Evolutionary conservation across 768 basidiomycete species (phyloP), one percentile per base, ranked within the genome.

Genomic region (Leccinum boreale): DNA sequence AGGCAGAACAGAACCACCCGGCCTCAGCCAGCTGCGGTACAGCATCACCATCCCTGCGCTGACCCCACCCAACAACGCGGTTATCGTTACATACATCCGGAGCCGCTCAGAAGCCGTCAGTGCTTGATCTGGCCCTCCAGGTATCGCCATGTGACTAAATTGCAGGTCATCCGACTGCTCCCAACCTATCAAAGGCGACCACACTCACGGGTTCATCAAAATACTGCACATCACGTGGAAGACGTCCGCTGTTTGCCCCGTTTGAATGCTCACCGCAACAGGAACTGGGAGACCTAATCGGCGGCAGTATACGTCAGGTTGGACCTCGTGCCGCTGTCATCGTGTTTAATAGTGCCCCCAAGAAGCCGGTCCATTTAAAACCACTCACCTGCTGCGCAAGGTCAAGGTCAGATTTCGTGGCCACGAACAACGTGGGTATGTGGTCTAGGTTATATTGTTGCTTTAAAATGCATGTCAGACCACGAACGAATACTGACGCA

Each of bases 331-430:
- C 70, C 96, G 80, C 90, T 24, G 68, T 19, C 57, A 58, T 57
- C 60, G 19, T 57, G 52, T 57, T 44, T 49, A 58, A 28, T 26
- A 52, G 61, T n/a, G 33, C 11, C 29, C 14, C 29, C 50, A 33
- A 44, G 19, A 54, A 26, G 46, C 19, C 45, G 10, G 21, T 36
- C 55, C 58, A 48, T 48, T 48, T 29, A 39, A 55, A 17, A 49
- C 24, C 26, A 56, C 79, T 60, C 57, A 89, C 92, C 83, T 97
- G 96, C 64, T 95, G 84, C 11, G 96, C 96, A 51, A 99, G 85
- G 73, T 99, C 96, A 26, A 97, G 83, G 72, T 99, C 96, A 6
- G 94, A 95, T 75, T 99, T 99, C 39, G 96, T 98, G n/a, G 96
- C 96, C 24, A 99, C 94, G 71, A 98, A 98, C 36, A 98, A 75